These are phyloP conservation scores for Cunninghamia lanceolata DNA, from an alignment of 75 land plant species.

Conservation along the genomic window DNA sequence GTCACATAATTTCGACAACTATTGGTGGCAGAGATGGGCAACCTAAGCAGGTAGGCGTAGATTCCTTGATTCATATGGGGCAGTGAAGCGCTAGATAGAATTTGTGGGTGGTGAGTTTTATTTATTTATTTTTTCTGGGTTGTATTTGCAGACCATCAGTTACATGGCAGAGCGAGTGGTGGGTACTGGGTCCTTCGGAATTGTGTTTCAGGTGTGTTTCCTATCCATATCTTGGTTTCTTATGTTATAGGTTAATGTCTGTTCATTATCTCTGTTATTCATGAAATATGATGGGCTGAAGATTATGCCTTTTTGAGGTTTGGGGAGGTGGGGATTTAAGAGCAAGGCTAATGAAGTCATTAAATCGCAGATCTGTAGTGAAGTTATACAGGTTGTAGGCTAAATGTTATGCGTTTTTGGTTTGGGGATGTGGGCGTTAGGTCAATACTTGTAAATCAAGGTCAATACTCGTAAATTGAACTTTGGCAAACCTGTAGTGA, in stretches of 20 bases:
- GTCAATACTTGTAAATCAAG: background rate
- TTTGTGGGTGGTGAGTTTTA: background rate
- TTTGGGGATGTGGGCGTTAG: background rate
- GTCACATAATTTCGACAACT: constrained; percentile 52
- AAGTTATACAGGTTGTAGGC: constrained; percentile 35
- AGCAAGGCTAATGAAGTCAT: background rate
- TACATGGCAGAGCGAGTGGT: constrained; percentile 95
- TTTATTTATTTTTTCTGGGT: background rate
- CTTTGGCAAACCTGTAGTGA: background rate
- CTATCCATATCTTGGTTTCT: background rate
- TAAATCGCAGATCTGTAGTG: background rate
- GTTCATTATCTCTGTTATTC: background rate
- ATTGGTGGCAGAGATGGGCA: constrained; percentile 57
- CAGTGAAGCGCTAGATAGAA: background rate
- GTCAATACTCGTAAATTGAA: background rate
- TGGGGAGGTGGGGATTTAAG: background rate
- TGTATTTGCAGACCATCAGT: constrained; percentile 74
- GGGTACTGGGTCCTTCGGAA: constrained; percentile 92
- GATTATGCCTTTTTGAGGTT: background rate
- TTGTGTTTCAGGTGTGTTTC: constrained; percentile 76
- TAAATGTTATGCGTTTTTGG: constrained; percentile 36
- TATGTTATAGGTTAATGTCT: background rate
- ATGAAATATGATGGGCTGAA: background rate
- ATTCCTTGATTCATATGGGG: background rate
- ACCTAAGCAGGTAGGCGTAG: constrained; percentile 45